A percentile compares a stretch with the other conserved stretches of the same genome.
phyloP scores from a whole-genome alignment of 179 eudicot genomes.

The Amaranthus tricolor region DNA sequence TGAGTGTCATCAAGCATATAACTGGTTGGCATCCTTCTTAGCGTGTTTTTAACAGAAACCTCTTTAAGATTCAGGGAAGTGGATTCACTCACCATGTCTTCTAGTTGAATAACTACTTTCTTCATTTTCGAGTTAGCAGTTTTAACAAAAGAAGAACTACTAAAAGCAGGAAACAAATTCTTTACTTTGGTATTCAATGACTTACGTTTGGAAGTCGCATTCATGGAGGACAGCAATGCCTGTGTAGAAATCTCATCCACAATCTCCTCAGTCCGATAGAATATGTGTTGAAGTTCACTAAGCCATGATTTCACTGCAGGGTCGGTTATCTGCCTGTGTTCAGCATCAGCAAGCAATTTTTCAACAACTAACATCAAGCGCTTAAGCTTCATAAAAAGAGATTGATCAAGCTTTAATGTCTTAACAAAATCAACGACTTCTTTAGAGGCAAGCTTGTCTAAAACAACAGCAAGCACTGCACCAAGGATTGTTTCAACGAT shows the following conservation, averaged over 20 bases:
- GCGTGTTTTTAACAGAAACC: not conserved
- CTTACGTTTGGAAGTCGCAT: not conserved
- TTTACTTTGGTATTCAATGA: constrained; percentile 7
- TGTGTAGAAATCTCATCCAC: not conserved
- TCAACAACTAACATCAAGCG: not conserved
- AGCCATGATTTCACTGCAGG: constrained; percentile 9
- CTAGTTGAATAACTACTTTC: not conserved
- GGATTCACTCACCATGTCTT: not conserved
- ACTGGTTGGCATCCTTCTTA: constrained; percentile 10
- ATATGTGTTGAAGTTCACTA: not conserved
- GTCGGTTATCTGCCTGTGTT: constrained; percentile 5
- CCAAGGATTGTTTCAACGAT: constrained; percentile 7
- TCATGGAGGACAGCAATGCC: constrained; percentile 1
- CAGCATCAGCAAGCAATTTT: constrained; percentile 17
- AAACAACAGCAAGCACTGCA: not conserved
- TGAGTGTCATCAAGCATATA: constrained; percentile 6
- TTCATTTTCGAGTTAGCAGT: not conserved
- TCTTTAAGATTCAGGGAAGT: not conserved
- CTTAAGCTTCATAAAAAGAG: constrained; percentile 3
- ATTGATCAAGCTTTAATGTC: constrained; percentile 6
- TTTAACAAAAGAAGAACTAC: not conserved
- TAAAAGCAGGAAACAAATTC: constrained; percentile 5
- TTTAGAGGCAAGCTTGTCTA: constrained; percentile 6
- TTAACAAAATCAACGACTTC: constrained; percentile 4
- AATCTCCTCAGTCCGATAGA: constrained; percentile 16